Percentiles rank a stretch among this genome's conserved stretches.
Conservation (phyloP, 2,329 filamentous ascomycete genomes). For the Rhinocladiella similis region DNA sequence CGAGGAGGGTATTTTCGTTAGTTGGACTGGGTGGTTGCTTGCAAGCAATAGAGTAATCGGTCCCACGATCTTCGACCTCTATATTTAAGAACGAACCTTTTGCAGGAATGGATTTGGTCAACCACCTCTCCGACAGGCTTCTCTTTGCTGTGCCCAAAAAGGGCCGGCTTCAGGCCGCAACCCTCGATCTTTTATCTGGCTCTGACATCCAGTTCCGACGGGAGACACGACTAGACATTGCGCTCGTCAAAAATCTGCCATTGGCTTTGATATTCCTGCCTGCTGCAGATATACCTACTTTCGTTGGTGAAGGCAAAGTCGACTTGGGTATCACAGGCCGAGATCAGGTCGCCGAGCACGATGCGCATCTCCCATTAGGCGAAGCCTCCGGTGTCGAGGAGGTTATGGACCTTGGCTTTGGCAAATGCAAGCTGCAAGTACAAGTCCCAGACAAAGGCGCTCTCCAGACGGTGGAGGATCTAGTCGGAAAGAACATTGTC, state of each 20-base stretch:
- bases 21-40: too few relatives aligned
- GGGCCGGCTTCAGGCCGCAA: constrained; percentile 85
- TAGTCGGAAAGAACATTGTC: constrained; percentile 89
- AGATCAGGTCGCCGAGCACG: constrained; percentile 91
- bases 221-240: constrained; percentile 93
- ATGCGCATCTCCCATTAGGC: constrained; percentile 52
- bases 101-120: constrained; percentile 59
- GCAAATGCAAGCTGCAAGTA: constrained; percentile 90
- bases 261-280: constrained; percentile 97
- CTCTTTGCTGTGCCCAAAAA: constrained; percentile 99
- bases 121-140: constrained; percentile 81
- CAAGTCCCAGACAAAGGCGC: constrained; percentile 86
- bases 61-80: too few relatives aligned
- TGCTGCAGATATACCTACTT: constrained; percentile 94
- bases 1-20: too few relatives aligned
- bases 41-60: background rate
- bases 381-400: constrained; percentile 69
- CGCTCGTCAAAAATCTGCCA: constrained; percentile 93
- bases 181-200: constrained; percentile 86
- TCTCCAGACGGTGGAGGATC: constrained; percentile 68
- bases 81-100: background rate
- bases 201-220: constrained; percentile 96
- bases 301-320: constrained; percentile 90
- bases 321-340: constrained; percentile 92
- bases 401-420: constrained; percentile 87